Conservation (phyloP, 305 asterid genomes). For the Solanum chacoense region DNA sequence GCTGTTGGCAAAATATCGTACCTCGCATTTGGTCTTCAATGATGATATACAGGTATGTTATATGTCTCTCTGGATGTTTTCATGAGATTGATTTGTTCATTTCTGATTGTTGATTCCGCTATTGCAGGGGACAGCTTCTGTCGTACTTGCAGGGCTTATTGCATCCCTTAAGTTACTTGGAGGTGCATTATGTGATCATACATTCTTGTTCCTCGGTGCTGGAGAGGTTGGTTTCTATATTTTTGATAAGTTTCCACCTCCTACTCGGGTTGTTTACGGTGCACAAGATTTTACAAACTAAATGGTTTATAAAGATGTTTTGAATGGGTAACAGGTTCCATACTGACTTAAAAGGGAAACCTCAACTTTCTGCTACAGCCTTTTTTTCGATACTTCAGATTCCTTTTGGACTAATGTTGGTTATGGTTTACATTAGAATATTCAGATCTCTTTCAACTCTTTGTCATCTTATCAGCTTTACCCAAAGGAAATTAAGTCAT, state of each 20-base stretch:
- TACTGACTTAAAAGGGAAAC: neutral
- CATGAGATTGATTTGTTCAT: neutral
- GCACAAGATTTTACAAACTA: neutral
- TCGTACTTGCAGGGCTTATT: conserved; percentile 80
- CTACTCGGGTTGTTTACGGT: neutral
- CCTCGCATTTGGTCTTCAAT: conserved; percentile 77
- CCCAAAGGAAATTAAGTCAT: neutral
- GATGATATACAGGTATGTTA: conserved; percentile 75
- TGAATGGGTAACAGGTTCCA: neutral
- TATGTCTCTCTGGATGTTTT: neutral
- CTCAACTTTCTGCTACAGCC: neutral
- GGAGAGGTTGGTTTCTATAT: conserved; percentile 53
- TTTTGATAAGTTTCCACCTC: neutral
- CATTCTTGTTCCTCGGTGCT: conserved; percentile 88
- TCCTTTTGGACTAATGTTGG: neutral
- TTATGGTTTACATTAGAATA: neutral
- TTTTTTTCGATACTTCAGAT: neutral
- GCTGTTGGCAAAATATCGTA: conserved; percentile 78
- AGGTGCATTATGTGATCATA: conserved; percentile 69
- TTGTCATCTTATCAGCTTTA: neutral
- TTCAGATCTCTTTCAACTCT: neutral
- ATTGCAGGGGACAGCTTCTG: conserved; percentile 85
- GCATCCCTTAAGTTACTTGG: conserved; percentile 81
- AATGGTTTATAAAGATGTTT: neutral
- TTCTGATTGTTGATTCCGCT: conserved; percentile 1